phyloP scores from a whole-genome alignment of 257 asterid species.

The Solanum sitiens region DNA sequence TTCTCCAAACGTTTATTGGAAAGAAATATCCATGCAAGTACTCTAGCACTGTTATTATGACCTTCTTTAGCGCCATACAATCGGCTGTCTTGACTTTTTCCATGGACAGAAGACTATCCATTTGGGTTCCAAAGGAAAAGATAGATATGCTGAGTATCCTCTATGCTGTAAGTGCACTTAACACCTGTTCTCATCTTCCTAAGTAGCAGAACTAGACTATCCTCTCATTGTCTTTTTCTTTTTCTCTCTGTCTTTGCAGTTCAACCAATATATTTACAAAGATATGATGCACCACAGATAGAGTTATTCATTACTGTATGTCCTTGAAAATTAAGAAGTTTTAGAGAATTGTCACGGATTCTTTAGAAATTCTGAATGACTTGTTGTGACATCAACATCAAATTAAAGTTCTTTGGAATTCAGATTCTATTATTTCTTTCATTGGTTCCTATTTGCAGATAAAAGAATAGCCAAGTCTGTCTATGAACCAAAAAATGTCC shows the following conservation, averaged over 20 bases:
- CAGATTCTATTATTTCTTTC: background rate
- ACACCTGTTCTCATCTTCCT: background rate
- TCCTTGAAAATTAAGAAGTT: background rate
- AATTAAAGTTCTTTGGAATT: background rate
- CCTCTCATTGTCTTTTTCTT: background rate
- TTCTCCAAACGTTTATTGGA: conserved; percentile 45
- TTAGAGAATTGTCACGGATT: background rate
- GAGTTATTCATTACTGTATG: background rate
- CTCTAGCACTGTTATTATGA: conserved; percentile 65
- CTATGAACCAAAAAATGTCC: background rate
- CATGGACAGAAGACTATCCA: conserved; percentile 28
- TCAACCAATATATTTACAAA: background rate
- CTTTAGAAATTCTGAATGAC: background rate
- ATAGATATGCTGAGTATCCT: conserved; percentile 33
- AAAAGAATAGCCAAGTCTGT: background rate
- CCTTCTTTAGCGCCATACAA: conserved; percentile 57
- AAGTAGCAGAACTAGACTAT: background rate
- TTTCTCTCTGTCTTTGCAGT: background rate
- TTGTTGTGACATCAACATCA: background rate
- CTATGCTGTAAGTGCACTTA: conserved; percentile 38
- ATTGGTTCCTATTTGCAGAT: background rate
- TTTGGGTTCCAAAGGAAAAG: conserved; percentile 40
- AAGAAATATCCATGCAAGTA: conserved; percentile 64
- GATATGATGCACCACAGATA: background rate
- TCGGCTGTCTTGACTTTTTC: conserved; percentile 42